A percentile compares a stretch with the other conserved stretches of the same genome.
These are phyloP conservation scores for Exsudoporus frostii DNA, from an alignment of 768 basidiomycete genomes.

Conservation along the genomic window DNA sequence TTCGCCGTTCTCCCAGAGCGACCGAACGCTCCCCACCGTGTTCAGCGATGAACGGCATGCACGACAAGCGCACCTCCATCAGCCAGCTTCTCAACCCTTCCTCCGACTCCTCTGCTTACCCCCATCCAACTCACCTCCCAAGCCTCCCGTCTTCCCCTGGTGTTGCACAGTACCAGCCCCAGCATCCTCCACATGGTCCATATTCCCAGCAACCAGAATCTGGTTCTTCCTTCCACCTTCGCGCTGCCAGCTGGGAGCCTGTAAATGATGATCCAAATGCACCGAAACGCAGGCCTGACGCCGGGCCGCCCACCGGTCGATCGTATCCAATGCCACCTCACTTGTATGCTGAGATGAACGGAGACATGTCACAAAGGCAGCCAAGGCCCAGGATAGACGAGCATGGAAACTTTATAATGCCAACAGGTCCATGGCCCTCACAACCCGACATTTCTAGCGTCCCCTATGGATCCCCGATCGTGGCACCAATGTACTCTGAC, in stretches of 20 bases:
- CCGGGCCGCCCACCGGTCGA: conserved; percentile 31
- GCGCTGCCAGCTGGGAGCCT: conserved; percentile 58
- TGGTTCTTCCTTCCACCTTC: conserved; percentile 47
- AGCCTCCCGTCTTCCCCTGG: conserved; percentile 21
- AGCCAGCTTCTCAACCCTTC: conserved; percentile 50
- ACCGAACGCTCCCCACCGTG: conserved; percentile 14
- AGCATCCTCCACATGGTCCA: conserved; percentile 23
- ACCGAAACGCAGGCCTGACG: conserved; percentile 34
- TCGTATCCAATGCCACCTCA: conserved; percentile 34
- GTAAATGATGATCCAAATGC: conserved; percentile 36
- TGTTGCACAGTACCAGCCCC: conserved; percentile 27
- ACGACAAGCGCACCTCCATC: conserved; percentile 52
- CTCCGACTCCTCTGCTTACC: conserved; percentile 36
- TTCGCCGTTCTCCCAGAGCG: conserved; percentile 2
- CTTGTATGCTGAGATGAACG: conserved; percentile 35
- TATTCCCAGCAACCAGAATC: conserved; percentile 31
- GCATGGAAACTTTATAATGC: conserved; percentile 27
- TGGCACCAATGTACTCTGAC: conserved; percentile 52
- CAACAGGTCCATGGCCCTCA: conserved; percentile 32
- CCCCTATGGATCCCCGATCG: conserved; percentile 43
- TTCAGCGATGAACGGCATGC: conserved; percentile 39
- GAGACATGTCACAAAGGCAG: conserved; percentile 29
- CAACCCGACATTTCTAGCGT: conserved; percentile 33
- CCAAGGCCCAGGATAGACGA: conserved; percentile 32
- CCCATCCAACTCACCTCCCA: conserved; percentile 30